Evolutionary conservation across 2,329 filamentous ascomycete genomes (phyloP), one percentile per base, ranked within the genome.

Genomic region (Dryadomyces quercivorus): DNA sequence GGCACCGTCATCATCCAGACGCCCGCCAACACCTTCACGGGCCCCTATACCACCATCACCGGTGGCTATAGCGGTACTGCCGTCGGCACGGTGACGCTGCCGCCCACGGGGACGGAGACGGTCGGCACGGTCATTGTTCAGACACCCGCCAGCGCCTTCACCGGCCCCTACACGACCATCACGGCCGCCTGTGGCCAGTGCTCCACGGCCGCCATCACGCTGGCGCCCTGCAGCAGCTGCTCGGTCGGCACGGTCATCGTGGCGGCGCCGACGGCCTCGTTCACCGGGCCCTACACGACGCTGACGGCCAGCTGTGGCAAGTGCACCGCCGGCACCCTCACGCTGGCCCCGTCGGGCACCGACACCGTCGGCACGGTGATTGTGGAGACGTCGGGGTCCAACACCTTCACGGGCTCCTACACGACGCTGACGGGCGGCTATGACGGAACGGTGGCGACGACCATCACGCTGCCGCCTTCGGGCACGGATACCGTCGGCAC

Each of bases 301-400:
- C 31, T 56, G 6, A 51, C 55, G 3, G 57, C 50, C n/a, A 5
- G 40, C 2, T 55, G 21, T 12, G 38, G 43, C 20, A 13, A 34
- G 13, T 18, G 40, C 15, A 43, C n/a, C 5, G 13, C 54, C 1
- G 6, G 16, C 20, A 40, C 36, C 5, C 3, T 40, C 6, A 40
- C 36, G 21, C 21, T 7, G 4, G 5, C 15, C 1, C 15, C 26
- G 0, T 50, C 48, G 56, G 69, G 69, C 26, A 85, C 81, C 42
- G 85, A 84, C 44, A 75, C 81, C 63, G 71, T 52, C 8, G 57
- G 54, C 20, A 59, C 59, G 1, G 52, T 58, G 3, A 58, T 60
- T 5, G 42, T 59, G 1, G 54, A 59, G 51, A 21, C 36, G 0
- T 54, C 57, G 7, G 18, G 8, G 16, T n/a, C 38, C 12, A 22